Evolutionary conservation across 495 filamentous ascomycete species (phyloP).

Genomic region (Xylaria curta): DNA sequence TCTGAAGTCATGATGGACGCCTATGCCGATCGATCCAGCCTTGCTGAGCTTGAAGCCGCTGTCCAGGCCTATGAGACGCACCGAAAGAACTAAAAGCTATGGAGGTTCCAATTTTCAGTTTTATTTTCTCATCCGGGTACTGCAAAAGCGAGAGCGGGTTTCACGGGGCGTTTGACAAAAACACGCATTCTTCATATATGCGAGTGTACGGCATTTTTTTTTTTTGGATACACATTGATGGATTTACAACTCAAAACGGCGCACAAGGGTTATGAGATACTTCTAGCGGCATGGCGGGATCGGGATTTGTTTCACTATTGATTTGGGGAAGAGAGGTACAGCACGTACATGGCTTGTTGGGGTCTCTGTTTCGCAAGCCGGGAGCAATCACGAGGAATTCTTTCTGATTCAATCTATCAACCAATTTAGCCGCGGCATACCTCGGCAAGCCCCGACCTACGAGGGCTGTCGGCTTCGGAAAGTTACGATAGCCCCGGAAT

Average conservation of each 20-base stretch:
- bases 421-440: constrained; percentile 1
- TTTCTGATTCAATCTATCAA: constrained; percentile 10
- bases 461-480: constrained; percentile 7
- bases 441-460: constrained; percentile 7
- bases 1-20: constrained; percentile 54
- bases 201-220: background rate
- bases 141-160: background rate
- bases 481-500: constrained; percentile 12
- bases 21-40: constrained; percentile 63
- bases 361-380: background rate
- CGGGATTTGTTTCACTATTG: background rate
- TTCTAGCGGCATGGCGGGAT: background rate
- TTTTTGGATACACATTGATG: constrained; percentile 9
- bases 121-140: background rate
- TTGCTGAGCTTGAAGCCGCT: constrained; percentile 65
- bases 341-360: background rate
- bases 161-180: constrained; percentile 5
- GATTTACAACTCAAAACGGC: constrained; percentile 10
- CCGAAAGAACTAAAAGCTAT: constrained; percentile 25
- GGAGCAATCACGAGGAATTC: background rate
- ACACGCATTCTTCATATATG: background rate
- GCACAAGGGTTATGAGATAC: background rate
- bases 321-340: background rate
- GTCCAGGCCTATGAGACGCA: constrained; percentile 57
- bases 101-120: background rate